These are phyloP conservation scores for Inga leiocalycina DNA, from an alignment of 306 rosid species.

Conservation along the genomic window DNA sequence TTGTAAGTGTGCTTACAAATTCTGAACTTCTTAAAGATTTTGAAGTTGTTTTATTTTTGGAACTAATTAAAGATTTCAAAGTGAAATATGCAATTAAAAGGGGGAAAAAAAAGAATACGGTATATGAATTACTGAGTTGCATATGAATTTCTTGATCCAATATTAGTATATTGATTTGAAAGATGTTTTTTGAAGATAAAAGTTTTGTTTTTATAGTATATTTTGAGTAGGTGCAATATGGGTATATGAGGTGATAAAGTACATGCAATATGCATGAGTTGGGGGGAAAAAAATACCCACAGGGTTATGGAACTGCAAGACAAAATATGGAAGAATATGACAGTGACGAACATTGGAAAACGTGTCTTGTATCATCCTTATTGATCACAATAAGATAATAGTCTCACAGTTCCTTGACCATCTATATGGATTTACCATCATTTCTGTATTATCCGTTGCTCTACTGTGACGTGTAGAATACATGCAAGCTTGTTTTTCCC, in stretches of 20 bases:
- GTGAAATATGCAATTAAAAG: neutral
- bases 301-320: neutral
- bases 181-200: neutral
- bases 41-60: too few relatives aligned
- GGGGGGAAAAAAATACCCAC: neutral
- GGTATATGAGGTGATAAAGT: neutral
- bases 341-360: neutral
- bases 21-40: neutral
- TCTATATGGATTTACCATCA: neutral
- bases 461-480: neutral
- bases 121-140: neutral
- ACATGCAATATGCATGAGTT: neutral
- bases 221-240: neutral
- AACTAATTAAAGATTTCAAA: neutral
- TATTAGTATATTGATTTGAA: neutral
- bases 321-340: neutral
- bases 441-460: neutral
- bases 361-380: neutral
- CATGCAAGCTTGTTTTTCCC: slow-evolving; percentile 18
- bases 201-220: neutral
- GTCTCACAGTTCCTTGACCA: neutral
- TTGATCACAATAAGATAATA: neutral
- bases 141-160: neutral
- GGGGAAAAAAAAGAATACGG: neutral
- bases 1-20: neutral